Conservation (phyloP, 2,329 filamentous ascomycete genomes). For the Aureobasidium leucospermi region DNA sequence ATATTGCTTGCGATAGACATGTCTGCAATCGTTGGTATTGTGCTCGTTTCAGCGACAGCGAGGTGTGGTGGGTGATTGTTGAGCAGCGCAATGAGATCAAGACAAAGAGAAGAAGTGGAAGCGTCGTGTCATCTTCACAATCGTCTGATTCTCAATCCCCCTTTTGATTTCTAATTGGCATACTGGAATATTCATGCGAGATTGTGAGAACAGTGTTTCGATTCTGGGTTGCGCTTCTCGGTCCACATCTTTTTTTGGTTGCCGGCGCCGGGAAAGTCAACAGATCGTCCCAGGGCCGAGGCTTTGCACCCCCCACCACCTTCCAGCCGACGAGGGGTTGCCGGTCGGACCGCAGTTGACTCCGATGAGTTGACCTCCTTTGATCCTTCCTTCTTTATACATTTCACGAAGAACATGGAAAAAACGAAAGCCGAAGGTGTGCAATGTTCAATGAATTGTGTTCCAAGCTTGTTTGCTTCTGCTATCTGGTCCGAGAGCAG, state of each 20-base stretch:
- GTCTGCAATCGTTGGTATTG: background rate
- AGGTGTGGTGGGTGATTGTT: background rate
- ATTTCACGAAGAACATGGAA: too few relatives aligned
- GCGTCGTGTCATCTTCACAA: background rate
- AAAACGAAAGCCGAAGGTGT: too few relatives aligned
- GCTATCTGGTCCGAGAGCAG: too few relatives aligned
- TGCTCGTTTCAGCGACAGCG: background rate
- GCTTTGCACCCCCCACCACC: background rate
- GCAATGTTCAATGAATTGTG: too few relatives aligned
- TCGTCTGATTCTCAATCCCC: background rate
- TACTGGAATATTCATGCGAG: constrained; percentile 16
- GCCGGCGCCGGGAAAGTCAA: background rate
- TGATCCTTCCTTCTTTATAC: too few relatives aligned
- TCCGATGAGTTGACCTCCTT: too few relatives aligned
- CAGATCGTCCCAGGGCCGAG: constrained; percentile 5
- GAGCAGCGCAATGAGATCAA: background rate
- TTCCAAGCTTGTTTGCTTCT: too few relatives aligned
- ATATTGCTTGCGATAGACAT: background rate
- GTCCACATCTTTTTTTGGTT: background rate
- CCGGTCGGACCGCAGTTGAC: background rate
- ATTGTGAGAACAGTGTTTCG: constrained; percentile 6
- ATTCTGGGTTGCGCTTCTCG: background rate
- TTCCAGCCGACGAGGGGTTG: background rate
- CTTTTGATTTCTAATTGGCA: constrained; percentile 8
- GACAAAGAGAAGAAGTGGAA: background rate